Evolutionary conservation across 2,329 filamentous ascomycete species (phyloP).

Genomic region (Ophiosphaerella herpotricha): DNA sequence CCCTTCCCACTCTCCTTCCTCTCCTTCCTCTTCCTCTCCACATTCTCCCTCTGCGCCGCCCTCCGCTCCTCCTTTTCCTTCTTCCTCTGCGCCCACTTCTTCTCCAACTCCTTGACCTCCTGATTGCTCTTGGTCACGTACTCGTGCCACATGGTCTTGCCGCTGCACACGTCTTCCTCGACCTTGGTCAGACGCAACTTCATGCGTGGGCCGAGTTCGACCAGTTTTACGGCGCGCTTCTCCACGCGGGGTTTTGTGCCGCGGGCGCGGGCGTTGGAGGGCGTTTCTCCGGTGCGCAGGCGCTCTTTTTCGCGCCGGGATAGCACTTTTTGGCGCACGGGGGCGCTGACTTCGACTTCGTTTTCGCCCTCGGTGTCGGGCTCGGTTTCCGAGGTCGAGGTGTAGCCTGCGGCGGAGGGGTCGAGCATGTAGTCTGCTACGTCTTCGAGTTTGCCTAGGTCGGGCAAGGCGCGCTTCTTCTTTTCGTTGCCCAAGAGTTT

Average conservation of each 20-base stretch:
- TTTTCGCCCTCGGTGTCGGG: constrained; percentile 93
- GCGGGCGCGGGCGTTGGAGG: constrained; percentile 41
- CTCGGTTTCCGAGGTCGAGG: constrained; percentile 91
- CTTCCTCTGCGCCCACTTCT: constrained; percentile 76
- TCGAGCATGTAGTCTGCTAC: constrained; percentile 95
- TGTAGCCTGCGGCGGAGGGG: constrained; percentile 76
- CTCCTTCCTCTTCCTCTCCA: constrained; percentile 80
- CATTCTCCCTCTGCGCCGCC: constrained; percentile 84
- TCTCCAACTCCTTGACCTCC: constrained; percentile 79
- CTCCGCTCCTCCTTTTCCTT: constrained; percentile 82
- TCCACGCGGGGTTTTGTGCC: constrained; percentile 63
- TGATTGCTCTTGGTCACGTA: constrained; percentile 82
- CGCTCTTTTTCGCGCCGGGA: constrained; percentile 56
- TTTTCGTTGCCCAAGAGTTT: constrained; percentile 66
- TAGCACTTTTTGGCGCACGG: constrained; percentile 66
- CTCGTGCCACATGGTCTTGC: constrained; percentile 97
- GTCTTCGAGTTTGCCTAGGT: constrained; percentile 87
- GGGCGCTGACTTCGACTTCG: constrained; percentile 80
- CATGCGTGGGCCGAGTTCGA: constrained; percentile 91
- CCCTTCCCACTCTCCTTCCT: constrained; percentile 48
- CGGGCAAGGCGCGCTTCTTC: constrained; percentile 75
- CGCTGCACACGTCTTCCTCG: constrained; percentile 87
- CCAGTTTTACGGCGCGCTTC: constrained; percentile 85
- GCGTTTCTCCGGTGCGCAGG: constrained; percentile 48
- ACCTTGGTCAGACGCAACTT: constrained; percentile 89